phyloP scores from a whole-genome alignment of 805 yeast species.

The Candida ficus region DNA sequence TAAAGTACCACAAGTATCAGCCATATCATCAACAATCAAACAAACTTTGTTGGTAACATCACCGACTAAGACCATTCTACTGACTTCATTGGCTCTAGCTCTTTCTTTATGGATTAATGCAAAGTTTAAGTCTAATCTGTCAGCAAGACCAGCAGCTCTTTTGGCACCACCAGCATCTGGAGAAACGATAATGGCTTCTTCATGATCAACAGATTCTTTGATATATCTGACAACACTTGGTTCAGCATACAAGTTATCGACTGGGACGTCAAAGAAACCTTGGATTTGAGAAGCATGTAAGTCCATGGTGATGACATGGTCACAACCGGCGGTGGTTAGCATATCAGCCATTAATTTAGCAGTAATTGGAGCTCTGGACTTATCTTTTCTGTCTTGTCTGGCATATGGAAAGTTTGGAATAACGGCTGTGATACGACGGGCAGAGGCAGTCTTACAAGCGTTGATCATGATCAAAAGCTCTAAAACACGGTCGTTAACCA shows the following conservation, averaged over 20 bases:
- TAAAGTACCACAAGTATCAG: constrained; percentile 84
- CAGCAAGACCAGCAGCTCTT: constrained; percentile 83
- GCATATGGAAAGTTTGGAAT: constrained; percentile 84
- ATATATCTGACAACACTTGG: constrained; percentile 76
- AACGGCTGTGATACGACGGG: constrained; percentile 77
- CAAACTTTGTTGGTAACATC: constrained; percentile 75
- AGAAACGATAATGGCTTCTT: constrained; percentile 69
- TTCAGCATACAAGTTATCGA: constrained; percentile 80
- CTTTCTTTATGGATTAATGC: constrained; percentile 84
- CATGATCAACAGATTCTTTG: constrained; percentile 50
- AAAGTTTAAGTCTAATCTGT: constrained; percentile 70
- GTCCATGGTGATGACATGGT: constrained; percentile 84
- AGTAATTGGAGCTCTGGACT: constrained; percentile 79
- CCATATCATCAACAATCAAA: constrained; percentile 83
- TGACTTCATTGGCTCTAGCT: constrained; percentile 77
- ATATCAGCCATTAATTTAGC: constrained; percentile 82
- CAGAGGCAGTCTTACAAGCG: constrained; percentile 80
- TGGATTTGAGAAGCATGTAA: constrained; percentile 86
- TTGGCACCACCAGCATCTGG: constrained; percentile 93
- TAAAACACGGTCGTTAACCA: constrained; percentile 68
- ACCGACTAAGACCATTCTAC: constrained; percentile 81
- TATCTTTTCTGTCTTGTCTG: constrained; percentile 85
- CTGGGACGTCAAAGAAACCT: constrained; percentile 80
- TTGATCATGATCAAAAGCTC: constrained; percentile 74
- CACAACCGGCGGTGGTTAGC: constrained; percentile 79